Conservation (phyloP, 2,329 filamentous ascomycete species). For the Zymoseptoria passerinii region DNA sequence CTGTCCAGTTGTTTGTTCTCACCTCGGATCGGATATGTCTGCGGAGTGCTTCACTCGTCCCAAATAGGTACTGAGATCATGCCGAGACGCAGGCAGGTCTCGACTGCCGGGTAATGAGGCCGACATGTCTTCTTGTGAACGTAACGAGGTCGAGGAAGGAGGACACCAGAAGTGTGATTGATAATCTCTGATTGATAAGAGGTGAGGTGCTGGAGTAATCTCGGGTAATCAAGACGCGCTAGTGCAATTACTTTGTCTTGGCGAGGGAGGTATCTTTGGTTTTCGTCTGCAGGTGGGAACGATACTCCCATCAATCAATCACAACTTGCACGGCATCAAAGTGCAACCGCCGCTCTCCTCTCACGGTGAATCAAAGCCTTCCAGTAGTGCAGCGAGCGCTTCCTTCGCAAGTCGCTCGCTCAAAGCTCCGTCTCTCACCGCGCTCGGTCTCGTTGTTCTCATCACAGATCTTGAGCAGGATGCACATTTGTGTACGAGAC, state of each 20-base stretch:
- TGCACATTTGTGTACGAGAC: constrained; percentile 19
- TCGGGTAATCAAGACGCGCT: not conserved
- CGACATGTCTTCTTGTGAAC: constrained; percentile 42
- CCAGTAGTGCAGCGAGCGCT: not conserved
- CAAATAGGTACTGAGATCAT: constrained; percentile 90
- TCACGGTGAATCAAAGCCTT: too few relatives aligned
- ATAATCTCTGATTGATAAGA: not conserved
- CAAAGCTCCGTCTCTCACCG: constrained; percentile 20
- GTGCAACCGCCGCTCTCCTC: not conserved
- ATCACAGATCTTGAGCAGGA: constrained; percentile 27
- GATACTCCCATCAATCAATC: not conserved
- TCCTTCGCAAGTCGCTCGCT: not conserved
- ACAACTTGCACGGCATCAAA: not conserved
- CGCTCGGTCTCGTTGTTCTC: constrained; percentile 22
- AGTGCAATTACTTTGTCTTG: not conserved
- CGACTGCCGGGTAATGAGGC: constrained; percentile 57
- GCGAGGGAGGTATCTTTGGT: not conserved
- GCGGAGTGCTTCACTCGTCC: constrained; percentile 85
- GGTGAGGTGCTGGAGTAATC: not conserved
- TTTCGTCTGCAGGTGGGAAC: not conserved
- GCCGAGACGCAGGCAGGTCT: constrained; percentile 83
- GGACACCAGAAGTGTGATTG: not conserved
- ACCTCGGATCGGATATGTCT: constrained; percentile 92
- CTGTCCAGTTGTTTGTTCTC: constrained; percentile 35
- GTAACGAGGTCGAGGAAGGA: not conserved